These are phyloP conservation scores for Oehlia diaphana DNA, from an alignment of 192 early-diverging fungal species.

Conservation along the genomic window DNA sequence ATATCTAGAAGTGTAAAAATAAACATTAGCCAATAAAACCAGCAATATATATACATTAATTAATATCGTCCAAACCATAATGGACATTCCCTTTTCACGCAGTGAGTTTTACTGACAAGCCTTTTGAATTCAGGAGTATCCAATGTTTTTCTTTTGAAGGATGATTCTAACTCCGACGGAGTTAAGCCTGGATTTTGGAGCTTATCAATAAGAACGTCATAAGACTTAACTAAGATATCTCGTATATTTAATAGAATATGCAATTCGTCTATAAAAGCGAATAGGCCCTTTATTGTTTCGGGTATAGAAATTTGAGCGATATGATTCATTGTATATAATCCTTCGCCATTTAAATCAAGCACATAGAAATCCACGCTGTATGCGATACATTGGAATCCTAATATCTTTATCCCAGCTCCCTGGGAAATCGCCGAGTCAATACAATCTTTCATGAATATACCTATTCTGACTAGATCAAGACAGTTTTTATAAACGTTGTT, in stretches of 20 bases:
- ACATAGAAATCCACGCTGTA: conserved; percentile 4
- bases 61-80: not conserved
- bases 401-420: not conserved
- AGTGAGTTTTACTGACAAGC: not conserved
- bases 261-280: not conserved
- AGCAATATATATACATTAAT: too few relatives aligned
- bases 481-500: not conserved
- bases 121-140: not conserved
- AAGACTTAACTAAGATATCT: not conserved
- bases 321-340: not conserved
- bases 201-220: not conserved
- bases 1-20: too few relatives aligned
- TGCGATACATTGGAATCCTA: conserved; percentile 7
- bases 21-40: too few relatives aligned
- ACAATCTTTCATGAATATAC: not conserved
- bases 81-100: not conserved
- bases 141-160: conserved; percentile 1
- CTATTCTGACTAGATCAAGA: not conserved
- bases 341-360: not conserved
- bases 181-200: not conserved
- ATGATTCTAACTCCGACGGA: not conserved
- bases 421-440: not conserved
- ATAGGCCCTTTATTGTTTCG: not conserved
- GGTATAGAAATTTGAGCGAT: not conserved
- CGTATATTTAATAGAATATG: conserved; percentile 2